Evolutionary conservation across 164 flowering plant species (phyloP).

Genomic region (Sextonia rubra): DNA sequence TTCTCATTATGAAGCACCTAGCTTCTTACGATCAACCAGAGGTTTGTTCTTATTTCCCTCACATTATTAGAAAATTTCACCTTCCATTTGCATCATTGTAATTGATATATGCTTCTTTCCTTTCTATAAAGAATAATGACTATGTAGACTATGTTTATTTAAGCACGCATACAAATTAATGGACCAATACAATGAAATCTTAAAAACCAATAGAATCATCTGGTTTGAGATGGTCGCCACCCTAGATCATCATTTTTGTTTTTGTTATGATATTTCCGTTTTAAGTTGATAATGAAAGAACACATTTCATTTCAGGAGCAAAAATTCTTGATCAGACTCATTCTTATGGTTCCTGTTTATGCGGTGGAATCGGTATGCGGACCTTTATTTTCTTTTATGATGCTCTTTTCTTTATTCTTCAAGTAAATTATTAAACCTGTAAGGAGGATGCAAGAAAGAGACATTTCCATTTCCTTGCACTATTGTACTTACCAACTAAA

Average conservation of each 20-base stretch:
- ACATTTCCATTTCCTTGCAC: not conserved
- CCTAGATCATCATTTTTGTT: not conserved
- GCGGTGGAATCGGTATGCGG: slow-evolving; percentile 80
- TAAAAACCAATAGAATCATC: too few species aligned
- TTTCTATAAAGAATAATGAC: too few species aligned
- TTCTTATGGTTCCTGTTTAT: slow-evolving; percentile 98
- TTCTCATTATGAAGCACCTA: slow-evolving; percentile 80
- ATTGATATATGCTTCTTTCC: too few species aligned
- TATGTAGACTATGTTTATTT: not conserved
- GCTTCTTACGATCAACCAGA: slow-evolving; percentile 93
- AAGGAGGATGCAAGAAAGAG: too few species aligned
- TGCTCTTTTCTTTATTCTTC: too few species aligned
- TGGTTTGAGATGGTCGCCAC: not conserved
- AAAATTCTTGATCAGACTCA: slow-evolving; percentile 84
- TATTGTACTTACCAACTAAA: not conserved
- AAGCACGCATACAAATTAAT: not conserved
- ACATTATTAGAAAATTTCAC: too few species aligned
- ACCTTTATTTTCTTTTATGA: not conserved
- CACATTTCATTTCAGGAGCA: slow-evolving; percentile 71
- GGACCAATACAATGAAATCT: too few species aligned
- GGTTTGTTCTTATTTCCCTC: slow-evolving; percentile 39
- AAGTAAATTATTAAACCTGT: too few species aligned
- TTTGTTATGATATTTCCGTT: not conserved
- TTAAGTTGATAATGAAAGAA: not conserved
- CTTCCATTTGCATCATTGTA: not conserved